Percentiles rank a stretch among this genome's conserved stretches.
Evolutionary conservation across 805 yeast genomes (phyloP).

Genomic region (Torulaspora maleeae): DNA sequence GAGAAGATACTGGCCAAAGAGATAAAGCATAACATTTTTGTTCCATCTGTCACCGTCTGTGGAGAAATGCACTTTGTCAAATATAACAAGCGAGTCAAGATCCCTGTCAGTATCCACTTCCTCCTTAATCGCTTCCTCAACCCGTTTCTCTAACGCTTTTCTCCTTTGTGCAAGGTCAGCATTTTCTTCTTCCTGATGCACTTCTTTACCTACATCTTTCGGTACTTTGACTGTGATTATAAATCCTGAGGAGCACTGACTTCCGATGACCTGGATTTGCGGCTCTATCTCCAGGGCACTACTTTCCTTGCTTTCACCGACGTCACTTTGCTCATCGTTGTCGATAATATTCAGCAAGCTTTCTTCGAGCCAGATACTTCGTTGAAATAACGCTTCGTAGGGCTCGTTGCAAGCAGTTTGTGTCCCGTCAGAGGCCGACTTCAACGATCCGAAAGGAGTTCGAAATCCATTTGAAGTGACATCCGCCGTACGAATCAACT

Average conservation of each 20-base stretch:
- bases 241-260: neutral
- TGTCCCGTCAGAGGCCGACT: neutral
- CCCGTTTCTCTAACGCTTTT: constrained; percentile 1
- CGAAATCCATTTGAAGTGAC: constrained; percentile 29
- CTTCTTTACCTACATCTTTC: neutral
- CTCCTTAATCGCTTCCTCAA: constrained; percentile 7
- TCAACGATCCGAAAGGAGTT: constrained; percentile 8
- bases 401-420: neutral
- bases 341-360: neutral
- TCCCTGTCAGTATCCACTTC: constrained; percentile 11
- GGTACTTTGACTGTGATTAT: constrained; percentile 3
- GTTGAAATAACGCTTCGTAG: neutral
- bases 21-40: constrained; percentile 12
- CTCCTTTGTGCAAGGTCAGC: neutral
- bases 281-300: neutral
- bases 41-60: constrained; percentile 44
- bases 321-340: neutral
- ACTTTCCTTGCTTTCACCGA: neutral
- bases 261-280: neutral
- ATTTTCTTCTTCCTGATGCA: neutral
- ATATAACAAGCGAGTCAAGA: constrained; percentile 28
- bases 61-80: constrained; percentile 43
- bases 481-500: constrained; percentile 31
- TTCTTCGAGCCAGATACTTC: neutral
- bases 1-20: constrained; percentile 18